Evolutionary conservation across 768 basidiomycete species (phyloP), one percentile per base, ranked within the genome.

Genomic region (Russula griseocarnosa): DNA sequence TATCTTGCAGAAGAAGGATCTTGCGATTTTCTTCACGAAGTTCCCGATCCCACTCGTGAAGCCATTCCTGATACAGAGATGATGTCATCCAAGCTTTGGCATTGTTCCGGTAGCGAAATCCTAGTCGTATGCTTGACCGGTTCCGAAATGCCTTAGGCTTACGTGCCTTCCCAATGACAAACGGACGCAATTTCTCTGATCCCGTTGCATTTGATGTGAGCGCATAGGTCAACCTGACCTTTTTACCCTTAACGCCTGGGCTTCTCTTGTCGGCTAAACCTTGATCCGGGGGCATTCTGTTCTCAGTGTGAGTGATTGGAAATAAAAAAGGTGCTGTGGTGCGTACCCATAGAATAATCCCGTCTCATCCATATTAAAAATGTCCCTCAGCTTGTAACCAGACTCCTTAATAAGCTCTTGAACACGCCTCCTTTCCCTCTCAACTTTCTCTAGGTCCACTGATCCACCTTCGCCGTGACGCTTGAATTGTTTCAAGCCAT

Each of bases 291-390:
- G 28, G 28, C 49, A 51, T 51, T 0, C 49, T 51, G 9, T 30
- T n/a, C n/a, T n/a, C n/a, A n/a, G 1, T 9, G 9, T 32, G 28
- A 30, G 28, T 32, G 30, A 32, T 8, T 4, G 30, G 30, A 32
- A 32, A 32, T 32, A 7, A 32, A 32, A 32, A 32, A 8, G 7
- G 30, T n/a, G n/a, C n/a, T n/a, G n/a, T n/a, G n/a, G 30, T 32
- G 30, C 51, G 9, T 24, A 46, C 50, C 10, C 51, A 24, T 46
- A 61, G 26, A 54, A 54, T n/a, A 61, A 20, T 4, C 52, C 52
- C 1, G 52, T 61, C 14, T 61, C 42, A n/a, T 61, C 60, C 52
- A 36, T 54, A 4, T 61, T 54, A 13, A 54, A 60, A 11, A 61
- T 34, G 9, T 61, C 42, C 5, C 11, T 1, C 4, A 18, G 8